A percentile compares a stretch with the other conserved stretches of the same genome.
These are phyloP conservation scores for Phyllostachys edulis DNA, from an alignment of 176 grass and related monocot genomes.

Conservation along the genomic window DNA sequence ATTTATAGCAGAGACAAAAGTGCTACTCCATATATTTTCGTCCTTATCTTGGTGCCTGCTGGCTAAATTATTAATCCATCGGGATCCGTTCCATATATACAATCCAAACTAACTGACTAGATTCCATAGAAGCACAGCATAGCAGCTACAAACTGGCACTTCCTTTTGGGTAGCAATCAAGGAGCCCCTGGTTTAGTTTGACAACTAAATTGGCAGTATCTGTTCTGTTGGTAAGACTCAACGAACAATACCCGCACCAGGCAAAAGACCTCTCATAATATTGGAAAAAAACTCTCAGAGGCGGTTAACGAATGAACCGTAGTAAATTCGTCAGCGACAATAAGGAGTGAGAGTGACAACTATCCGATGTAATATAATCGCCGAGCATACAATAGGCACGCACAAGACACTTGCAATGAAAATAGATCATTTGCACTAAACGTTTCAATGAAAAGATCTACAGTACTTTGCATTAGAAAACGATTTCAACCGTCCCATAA, in stretches of 20 bases:
- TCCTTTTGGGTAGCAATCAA: neutral
- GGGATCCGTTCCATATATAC: neutral
- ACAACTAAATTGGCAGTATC: too few relatives aligned
- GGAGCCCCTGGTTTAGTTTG: neutral
- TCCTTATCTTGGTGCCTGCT: neutral
- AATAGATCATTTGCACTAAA: too few relatives aligned
- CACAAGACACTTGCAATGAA: neutral
- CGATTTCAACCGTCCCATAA: too few relatives aligned
- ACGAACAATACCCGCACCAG: too few relatives aligned
- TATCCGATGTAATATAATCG: neutral
- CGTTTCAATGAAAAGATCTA: too few relatives aligned
- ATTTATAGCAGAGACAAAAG: neutral
- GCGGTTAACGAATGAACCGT: neutral
- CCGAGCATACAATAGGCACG: neutral
- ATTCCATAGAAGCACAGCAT: neutral
- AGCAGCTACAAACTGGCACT: neutral
- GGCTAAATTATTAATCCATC: neutral
- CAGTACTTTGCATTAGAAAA: too few relatives aligned
- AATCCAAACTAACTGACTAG: neutral
- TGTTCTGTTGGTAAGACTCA: too few relatives aligned
- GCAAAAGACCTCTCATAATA: too few relatives aligned
- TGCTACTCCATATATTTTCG: neutral
- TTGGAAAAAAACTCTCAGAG: too few relatives aligned
- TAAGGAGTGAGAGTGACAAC: neutral
- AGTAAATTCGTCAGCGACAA: neutral